Percentiles rank a stretch among this genome's conserved stretches.
Evolutionary conservation across 2,329 filamentous ascomycete genomes (phyloP).

Genomic region (Dothideomycetidae sp.): DNA sequence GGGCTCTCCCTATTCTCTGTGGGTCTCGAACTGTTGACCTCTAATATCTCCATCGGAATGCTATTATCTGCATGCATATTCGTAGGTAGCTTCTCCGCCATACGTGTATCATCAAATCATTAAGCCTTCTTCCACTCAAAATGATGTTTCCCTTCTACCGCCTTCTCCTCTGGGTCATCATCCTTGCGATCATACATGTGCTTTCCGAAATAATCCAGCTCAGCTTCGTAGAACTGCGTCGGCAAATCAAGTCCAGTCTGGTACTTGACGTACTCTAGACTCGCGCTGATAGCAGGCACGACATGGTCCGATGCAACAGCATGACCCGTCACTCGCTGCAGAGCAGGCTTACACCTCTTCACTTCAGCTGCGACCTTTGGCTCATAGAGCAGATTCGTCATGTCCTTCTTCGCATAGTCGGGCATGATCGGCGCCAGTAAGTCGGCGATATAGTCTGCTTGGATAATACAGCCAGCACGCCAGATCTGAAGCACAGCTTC

Average conservation of each 20-base stretch:
- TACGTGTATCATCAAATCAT: too few relatives aligned
- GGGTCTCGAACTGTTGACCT: too few relatives aligned
- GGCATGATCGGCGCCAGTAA: constrained; percentile 37
- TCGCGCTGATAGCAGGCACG: constrained; percentile 46
- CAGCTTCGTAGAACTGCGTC: constrained; percentile 55
- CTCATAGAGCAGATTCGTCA: constrained; percentile 34
- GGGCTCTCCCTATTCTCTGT: too few relatives aligned
- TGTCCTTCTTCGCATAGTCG: constrained; percentile 21
- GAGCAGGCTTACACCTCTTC: constrained; percentile 32
- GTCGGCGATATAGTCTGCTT: constrained; percentile 49
- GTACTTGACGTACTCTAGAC: constrained; percentile 54
- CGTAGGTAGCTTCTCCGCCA: too few relatives aligned
- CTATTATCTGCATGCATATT: too few relatives aligned
- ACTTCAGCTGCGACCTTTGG: constrained; percentile 40
- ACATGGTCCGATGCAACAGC: constrained; percentile 44
- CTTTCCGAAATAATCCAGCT: constrained; percentile 56
- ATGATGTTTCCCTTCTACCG: constrained; percentile 45
- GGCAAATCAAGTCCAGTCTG: constrained; percentile 45
- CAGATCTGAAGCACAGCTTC: constrained; percentile 45
- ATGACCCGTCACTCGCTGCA: constrained; percentile 44
- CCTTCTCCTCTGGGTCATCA: constrained; percentile 35
- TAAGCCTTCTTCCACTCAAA: constrained; percentile 46
- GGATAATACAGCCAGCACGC: constrained; percentile 58
- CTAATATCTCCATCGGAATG: too few relatives aligned
- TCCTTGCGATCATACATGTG: constrained; percentile 50